Evolutionary conservation across 2,329 filamentous ascomycete genomes (phyloP).

Genomic region (Colletotrichum sansevieriae): DNA sequence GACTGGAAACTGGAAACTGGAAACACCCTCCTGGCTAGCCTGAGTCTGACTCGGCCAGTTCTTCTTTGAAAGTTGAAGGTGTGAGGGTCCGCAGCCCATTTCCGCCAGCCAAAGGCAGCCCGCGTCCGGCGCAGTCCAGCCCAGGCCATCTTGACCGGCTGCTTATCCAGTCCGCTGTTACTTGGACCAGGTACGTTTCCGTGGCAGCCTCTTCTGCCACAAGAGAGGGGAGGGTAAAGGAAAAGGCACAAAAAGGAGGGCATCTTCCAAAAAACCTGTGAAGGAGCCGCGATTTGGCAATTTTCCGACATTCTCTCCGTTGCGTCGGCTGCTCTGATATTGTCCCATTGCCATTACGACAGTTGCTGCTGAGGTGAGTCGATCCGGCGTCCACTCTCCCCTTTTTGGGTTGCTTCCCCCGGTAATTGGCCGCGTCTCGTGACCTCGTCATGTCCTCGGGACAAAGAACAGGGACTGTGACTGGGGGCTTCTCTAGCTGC

Average conservation of each 20-base stretch:
- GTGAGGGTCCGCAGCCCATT: constrained; percentile 8
- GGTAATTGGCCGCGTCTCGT: constrained; percentile 35
- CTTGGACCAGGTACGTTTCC: not conserved
- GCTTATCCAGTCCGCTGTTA: not conserved
- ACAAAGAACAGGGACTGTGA: constrained; percentile 30
- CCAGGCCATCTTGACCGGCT: not conserved
- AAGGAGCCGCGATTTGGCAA: not conserved
- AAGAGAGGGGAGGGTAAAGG: not conserved
- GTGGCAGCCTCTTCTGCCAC: not conserved
- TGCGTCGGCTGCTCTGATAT: not conserved
- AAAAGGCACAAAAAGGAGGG: not conserved
- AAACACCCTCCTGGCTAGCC: constrained; percentile 10
- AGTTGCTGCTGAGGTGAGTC: constrained; percentile 6
- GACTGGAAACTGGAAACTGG: not conserved
- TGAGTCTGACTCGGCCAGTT: constrained; percentile 14
- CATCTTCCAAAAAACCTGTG: not conserved
- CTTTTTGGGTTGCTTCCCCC: constrained; percentile 32
- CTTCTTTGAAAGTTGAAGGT: not conserved
- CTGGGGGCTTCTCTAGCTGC: constrained; percentile 20
- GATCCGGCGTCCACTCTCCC: constrained; percentile 11
- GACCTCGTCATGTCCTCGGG: constrained; percentile 35
- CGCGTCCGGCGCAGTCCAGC: constrained; percentile 1
- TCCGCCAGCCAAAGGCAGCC: constrained; percentile 6
- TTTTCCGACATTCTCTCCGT: not conserved
- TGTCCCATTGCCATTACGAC: not conserved